A percentile compares a stretch with the other conserved stretches of the same genome.
Evolutionary conservation across 2,329 filamentous ascomycete genomes (phyloP).

Genomic region (Aspergillus calidoustus): DNA sequence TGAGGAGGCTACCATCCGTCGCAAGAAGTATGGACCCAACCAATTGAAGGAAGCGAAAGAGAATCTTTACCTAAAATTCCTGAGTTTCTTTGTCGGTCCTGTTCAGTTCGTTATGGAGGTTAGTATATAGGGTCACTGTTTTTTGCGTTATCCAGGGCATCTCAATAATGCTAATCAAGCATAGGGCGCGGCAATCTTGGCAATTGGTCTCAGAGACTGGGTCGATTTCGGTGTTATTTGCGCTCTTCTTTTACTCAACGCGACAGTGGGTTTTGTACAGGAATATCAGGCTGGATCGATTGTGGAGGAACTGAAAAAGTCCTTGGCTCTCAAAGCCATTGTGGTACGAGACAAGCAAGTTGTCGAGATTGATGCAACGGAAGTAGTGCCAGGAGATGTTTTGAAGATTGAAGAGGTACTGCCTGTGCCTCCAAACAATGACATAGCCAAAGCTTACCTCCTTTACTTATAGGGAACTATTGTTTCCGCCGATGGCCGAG

Average conservation of each 20-base stretch:
- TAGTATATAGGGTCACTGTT: conserved; percentile 33
- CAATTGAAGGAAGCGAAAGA: conserved; percentile 92
- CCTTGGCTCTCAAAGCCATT: conserved; percentile 82
- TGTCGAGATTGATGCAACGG: conserved; percentile 78
- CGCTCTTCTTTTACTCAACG: conserved; percentile 81
- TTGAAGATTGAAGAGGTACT: conserved; percentile 78
- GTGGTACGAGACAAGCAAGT: conserved; percentile 81
- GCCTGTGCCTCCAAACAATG: neutral
- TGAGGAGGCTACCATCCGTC: conserved; percentile 65
- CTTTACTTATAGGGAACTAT: conserved; percentile 68
- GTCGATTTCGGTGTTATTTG: conserved; percentile 93
- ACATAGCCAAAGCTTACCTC: conserved; percentile 8
- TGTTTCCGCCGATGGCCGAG: conserved; percentile 84
- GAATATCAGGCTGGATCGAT: conserved; percentile 90
- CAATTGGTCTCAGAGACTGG: conserved; percentile 85
- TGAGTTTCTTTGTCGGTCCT: conserved; percentile 81
- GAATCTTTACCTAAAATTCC: conserved; percentile 81
- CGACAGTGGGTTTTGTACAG: conserved; percentile 82
- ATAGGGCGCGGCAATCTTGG: conserved; percentile 74
- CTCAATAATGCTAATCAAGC: conserved; percentile 9
- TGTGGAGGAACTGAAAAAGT: conserved; percentile 90
- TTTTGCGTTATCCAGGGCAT: neutral
- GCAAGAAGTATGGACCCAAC: conserved; percentile 80
- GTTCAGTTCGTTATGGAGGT: conserved; percentile 96
- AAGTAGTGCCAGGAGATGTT: conserved; percentile 89